Conservation (phyloP, 495 filamentous ascomycete species). For the Tuber umbilicatum region DNA sequence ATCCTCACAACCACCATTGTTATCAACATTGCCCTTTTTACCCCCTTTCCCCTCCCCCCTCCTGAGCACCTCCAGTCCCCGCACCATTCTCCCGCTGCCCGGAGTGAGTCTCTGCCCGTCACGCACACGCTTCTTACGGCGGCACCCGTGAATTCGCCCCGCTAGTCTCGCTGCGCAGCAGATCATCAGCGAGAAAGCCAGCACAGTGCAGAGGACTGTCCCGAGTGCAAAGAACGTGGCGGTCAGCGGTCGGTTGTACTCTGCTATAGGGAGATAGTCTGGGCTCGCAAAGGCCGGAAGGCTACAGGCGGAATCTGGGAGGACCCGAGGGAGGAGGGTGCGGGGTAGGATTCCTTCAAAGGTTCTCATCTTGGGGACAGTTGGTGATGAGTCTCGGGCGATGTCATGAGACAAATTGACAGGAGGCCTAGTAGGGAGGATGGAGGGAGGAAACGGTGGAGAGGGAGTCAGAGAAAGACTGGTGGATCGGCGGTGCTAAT, state of each 20-base stretch:
- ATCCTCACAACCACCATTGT: slow-evolving; percentile 8
- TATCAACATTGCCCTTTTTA: background rate
- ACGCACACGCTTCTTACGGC: background rate
- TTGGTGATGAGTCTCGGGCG: background rate
- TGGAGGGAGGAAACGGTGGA: background rate
- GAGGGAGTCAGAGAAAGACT: background rate
- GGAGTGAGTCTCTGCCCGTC: background rate
- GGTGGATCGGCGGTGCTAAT: background rate
- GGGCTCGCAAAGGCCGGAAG: background rate
- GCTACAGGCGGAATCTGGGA: background rate
- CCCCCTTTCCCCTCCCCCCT: slow-evolving; percentile 8
- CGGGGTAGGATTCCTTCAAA: background rate
- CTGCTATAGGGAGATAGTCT: background rate
- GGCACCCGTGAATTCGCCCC: background rate
- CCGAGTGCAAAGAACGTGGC: background rate
- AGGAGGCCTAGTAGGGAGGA: background rate
- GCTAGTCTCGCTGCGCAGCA: background rate
- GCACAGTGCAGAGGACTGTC: background rate
- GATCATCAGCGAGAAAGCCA: background rate
- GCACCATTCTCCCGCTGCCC: slow-evolving; percentile 5
- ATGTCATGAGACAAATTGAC: background rate
- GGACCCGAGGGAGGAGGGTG: background rate
- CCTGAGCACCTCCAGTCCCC: slow-evolving; percentile 17
- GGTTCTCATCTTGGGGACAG: background rate
- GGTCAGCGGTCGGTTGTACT: background rate